phyloP scores from a whole-genome alignment of 805 yeast species.

The Ogataea corticis region DNA sequence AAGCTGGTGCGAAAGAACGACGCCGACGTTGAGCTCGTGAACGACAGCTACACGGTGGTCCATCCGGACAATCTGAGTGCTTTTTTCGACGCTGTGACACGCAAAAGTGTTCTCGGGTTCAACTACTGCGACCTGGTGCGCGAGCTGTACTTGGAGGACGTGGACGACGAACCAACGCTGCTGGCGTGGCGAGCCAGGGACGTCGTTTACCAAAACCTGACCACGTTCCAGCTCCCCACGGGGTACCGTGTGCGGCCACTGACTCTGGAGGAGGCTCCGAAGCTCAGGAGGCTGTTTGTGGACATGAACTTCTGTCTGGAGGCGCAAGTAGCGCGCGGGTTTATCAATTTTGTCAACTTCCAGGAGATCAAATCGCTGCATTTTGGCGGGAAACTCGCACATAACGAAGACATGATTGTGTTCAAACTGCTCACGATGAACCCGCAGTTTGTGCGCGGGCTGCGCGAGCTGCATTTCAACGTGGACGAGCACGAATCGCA shows the following conservation, averaged over 20 bases:
- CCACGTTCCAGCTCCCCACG: slow-evolving; percentile 26
- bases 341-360: slow-evolving; percentile 27
- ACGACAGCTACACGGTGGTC: slow-evolving; percentile 21
- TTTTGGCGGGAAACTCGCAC: slow-evolving; percentile 30
- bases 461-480: slow-evolving; percentile 29
- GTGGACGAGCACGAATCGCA: slow-evolving; percentile 23
- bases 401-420: slow-evolving; percentile 37
- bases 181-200: slow-evolving; percentile 23
- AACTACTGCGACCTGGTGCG: slow-evolving; percentile 26
- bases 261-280: slow-evolving; percentile 28
- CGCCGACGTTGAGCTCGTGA: slow-evolving; percentile 15
- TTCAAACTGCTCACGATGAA: slow-evolving; percentile 30
- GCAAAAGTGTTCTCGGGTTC: slow-evolving; percentile 22
- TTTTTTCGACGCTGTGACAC: slow-evolving; percentile 21
- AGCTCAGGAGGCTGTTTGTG: slow-evolving; percentile 24
- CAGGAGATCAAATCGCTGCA: slow-evolving; percentile 20
- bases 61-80: slow-evolving; percentile 10
- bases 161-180: slow-evolving; percentile 21
- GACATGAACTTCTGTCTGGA: slow-evolving; percentile 32
- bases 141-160: slow-evolving; percentile 26
- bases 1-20: slow-evolving; percentile 15
- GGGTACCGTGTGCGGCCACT: slow-evolving; percentile 24
- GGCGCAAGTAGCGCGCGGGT: slow-evolving; percentile 26
- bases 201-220: slow-evolving; percentile 20
- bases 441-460: slow-evolving; percentile 27